Evolutionary conservation across 805 yeast genomes (phyloP).

Genomic region (Blastobotrys attinorum): DNA sequence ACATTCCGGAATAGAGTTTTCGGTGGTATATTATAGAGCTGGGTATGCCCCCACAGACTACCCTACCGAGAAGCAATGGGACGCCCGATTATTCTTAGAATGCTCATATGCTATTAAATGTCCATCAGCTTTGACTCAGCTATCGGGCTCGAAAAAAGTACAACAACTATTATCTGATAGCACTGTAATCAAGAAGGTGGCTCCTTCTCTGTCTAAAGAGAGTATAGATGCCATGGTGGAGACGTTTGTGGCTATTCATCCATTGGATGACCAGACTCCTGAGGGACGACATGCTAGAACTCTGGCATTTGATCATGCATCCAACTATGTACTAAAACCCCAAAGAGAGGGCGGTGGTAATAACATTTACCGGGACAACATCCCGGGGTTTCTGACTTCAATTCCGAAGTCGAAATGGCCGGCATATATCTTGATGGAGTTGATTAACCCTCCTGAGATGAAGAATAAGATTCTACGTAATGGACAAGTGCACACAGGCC

Average conservation of each 20-base stretch:
- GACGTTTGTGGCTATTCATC: constrained; percentile 83
- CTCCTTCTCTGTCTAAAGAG: constrained; percentile 27
- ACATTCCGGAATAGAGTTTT: constrained; percentile 58
- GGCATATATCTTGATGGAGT: constrained; percentile 89
- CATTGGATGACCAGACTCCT: constrained; percentile 59
- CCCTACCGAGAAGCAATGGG: constrained; percentile 62
- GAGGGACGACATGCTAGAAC: constrained; percentile 56
- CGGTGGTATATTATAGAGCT: constrained; percentile 83
- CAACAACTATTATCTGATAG: constrained; percentile 77
- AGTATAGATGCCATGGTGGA: constrained; percentile 32
- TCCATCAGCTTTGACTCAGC: constrained; percentile 81
- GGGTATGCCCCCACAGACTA: constrained; percentile 87
- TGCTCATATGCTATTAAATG: constrained; percentile 77
- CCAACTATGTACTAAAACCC: constrained; percentile 80
- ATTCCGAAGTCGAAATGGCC: constrained; percentile 71
- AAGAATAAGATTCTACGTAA: constrained; percentile 65
- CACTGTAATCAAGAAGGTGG: constrained; percentile 39
- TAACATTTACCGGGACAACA: constrained; percentile 79
- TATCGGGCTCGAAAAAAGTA: constrained; percentile 88
- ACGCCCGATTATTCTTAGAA: constrained; percentile 65
- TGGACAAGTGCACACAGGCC: constrained; percentile 55
- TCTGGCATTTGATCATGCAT: constrained; percentile 61
- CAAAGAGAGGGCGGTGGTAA: constrained; percentile 99
- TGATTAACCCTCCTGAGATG: constrained; percentile 69
- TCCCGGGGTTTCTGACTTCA: constrained; percentile 59